Conservation (phyloP, 768 basidiomycete genomes). For the Boletus reticuloceps region DNA sequence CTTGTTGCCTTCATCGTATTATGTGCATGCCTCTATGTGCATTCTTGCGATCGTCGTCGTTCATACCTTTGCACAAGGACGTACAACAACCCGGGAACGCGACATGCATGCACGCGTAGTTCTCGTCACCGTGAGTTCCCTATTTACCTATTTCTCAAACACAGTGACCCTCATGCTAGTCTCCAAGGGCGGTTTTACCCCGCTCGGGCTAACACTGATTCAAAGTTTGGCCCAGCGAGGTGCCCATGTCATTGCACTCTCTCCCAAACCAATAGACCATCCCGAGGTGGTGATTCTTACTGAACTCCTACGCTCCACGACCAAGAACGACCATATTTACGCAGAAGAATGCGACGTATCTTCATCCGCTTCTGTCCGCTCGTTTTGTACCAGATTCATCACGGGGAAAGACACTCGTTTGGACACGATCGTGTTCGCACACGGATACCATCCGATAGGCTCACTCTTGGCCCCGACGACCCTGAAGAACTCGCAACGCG, state of each 20-base stretch:
- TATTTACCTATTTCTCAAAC: not conserved
- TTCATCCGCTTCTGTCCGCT: constrained; percentile 62
- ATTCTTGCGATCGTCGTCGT: constrained; percentile 46
- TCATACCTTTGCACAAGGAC: constrained; percentile 64
- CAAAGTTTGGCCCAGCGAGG: constrained; percentile 69
- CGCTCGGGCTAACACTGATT: constrained; percentile 65
- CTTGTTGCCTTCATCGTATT: constrained; percentile 57
- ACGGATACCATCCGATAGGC: constrained; percentile 72
- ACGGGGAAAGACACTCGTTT: constrained; percentile 63
- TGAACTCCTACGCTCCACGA: constrained; percentile 61
- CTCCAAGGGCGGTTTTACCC: constrained; percentile 69
- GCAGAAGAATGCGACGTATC: constrained; percentile 76
- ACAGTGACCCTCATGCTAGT: not conserved
- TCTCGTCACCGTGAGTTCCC: constrained; percentile 60
- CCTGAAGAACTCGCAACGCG: constrained; percentile 30
- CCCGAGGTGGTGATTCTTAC: constrained; percentile 57
- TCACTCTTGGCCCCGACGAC: constrained; percentile 35
- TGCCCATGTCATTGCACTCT: constrained; percentile 76
- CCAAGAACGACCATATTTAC: constrained; percentile 73
- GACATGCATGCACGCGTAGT: constrained; percentile 72
- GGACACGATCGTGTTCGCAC: constrained; percentile 77
- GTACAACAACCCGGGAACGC: constrained; percentile 67
- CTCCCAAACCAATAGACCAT: constrained; percentile 50
- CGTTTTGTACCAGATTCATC: constrained; percentile 68
- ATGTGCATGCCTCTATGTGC: constrained; percentile 47